Percentiles rank a stretch among this genome's conserved stretches.
phyloP scores from a whole-genome alignment of 192 early-diverging fungal genomes.

The Linnemannia schmuckeri region DNA sequence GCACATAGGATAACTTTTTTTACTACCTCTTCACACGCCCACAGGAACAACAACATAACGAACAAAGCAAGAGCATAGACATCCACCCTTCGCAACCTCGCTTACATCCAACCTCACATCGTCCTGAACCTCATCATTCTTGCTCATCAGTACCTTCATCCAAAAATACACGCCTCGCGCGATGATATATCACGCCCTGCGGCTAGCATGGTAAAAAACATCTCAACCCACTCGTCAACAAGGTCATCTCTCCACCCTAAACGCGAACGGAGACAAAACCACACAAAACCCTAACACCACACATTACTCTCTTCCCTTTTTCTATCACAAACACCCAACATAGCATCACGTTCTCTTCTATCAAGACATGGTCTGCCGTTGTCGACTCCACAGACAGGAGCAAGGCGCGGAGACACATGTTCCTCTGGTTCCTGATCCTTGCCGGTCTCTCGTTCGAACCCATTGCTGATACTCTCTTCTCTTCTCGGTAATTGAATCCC shows the following conservation, averaged over 20 bases:
- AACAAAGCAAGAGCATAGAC: background rate
- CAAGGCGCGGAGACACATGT: conserved; percentile 33
- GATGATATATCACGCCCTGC: conserved; percentile 49
- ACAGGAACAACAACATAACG: background rate
- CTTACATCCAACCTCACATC: background rate
- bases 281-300: background rate
- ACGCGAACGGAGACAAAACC: background rate
- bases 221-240: background rate
- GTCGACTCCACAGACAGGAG: conserved; percentile 30
- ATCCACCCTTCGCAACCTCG: background rate
- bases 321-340: background rate
- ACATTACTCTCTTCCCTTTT: background rate
- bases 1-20: no score
- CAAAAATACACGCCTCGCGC: background rate
- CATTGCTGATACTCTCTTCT: conserved; percentile 29
- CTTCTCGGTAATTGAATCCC: conserved; percentile 5
- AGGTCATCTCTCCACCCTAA: background rate
- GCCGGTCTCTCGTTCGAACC: conserved; percentile 41
- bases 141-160: background rate
- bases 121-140: background rate
- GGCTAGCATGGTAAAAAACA: conserved; percentile 39
- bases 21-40: no score
- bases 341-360: conserved; percentile 43
- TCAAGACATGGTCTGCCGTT: conserved; percentile 51
- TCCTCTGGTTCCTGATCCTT: conserved; percentile 42